These are phyloP conservation scores for Myxozyma mucilagina DNA, from an alignment of 805 yeast species.

Conservation along the genomic window DNA sequence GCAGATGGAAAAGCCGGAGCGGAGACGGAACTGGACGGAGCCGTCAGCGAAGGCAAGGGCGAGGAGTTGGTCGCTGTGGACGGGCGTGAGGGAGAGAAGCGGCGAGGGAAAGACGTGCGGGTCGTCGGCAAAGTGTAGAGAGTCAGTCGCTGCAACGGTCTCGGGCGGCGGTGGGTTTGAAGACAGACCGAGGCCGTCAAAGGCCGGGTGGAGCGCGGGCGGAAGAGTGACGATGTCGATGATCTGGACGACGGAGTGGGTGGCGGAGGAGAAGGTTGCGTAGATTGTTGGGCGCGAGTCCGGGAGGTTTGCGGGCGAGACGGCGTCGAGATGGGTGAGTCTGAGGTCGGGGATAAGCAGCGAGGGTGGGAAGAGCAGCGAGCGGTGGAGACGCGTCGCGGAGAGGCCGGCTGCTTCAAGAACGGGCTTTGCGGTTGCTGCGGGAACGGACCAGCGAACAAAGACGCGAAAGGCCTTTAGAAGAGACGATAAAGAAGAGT, in stretches of 20 bases:
- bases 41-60: slow-evolving; percentile 24
- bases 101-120: slow-evolving; percentile 3
- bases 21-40: slow-evolving; percentile 24
- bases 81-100: slow-evolving; percentile 8
- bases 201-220: slow-evolving; percentile 23
- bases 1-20: slow-evolving; percentile 7
- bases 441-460: slow-evolving; percentile 35
- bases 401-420: slow-evolving; percentile 14
- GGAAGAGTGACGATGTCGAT: slow-evolving; percentile 25
- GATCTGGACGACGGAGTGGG: slow-evolving; percentile 12
- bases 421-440: slow-evolving; percentile 6
- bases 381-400: slow-evolving; percentile 12
- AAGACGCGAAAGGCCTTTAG: slow-evolving; percentile 36
- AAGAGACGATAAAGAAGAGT: slow-evolving; percentile 28
- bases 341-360: slow-evolving; percentile 4
- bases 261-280: slow-evolving; percentile 16
- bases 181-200: slow-evolving; percentile 23
- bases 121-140: slow-evolving; percentile 13
- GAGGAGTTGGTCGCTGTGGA: slow-evolving; percentile 14
- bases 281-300: slow-evolving; percentile 24
- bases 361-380: slow-evolving; percentile 18
- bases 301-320: slow-evolving; percentile 30
- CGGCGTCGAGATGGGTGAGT: slow-evolving; percentile 25
- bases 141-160: too few relatives aligned
- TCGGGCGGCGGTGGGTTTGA: slow-evolving; percentile 22